phyloP scores from a whole-genome alignment of 1,284 basidiomycete genomes.

The Schizophyllum amplum region DNA sequence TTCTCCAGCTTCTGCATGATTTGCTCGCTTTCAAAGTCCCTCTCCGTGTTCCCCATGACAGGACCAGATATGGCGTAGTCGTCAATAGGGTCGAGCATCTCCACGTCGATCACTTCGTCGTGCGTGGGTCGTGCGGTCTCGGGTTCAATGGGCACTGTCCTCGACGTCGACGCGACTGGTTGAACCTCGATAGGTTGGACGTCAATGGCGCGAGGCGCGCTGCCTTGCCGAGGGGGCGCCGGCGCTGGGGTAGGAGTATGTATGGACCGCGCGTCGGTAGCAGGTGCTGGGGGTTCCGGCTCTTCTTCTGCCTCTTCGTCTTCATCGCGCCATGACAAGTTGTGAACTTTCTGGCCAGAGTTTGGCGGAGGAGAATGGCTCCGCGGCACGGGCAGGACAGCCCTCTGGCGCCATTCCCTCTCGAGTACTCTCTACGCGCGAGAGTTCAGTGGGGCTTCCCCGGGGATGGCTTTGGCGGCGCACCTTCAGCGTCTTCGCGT shows the following conservation, averaged over 20 bases:
- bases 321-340: conserved; percentile 15
- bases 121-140: no score
- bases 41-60: background rate
- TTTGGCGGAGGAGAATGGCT: conserved; percentile 48
- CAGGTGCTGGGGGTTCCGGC: conserved; percentile 16
- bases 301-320: background rate
- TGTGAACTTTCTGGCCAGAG: conserved; percentile 56
- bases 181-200: background rate
- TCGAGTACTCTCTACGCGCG: conserved; percentile 44
- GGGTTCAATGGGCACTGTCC: conserved; percentile 40
- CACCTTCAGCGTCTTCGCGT: conserved; percentile 61
- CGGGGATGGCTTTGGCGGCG: conserved; percentile 14
- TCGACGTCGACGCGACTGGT: background rate
- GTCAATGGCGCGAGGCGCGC: no score
- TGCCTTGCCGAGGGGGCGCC: conserved; percentile 7
- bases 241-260: conserved; percentile 11
- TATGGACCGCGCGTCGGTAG: background rate
- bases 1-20: conserved; percentile 68
- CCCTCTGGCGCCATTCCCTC: conserved; percentile 58
- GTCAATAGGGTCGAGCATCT: conserved; percentile 24
- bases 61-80: background rate
- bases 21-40: conserved; percentile 24
- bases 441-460: conserved; percentile 2
- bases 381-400: conserved; percentile 42
- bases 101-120: conserved; percentile 34